phyloP scores from a whole-genome alignment of 176 grass and related monocot genomes.

The Avena atlantica region DNA sequence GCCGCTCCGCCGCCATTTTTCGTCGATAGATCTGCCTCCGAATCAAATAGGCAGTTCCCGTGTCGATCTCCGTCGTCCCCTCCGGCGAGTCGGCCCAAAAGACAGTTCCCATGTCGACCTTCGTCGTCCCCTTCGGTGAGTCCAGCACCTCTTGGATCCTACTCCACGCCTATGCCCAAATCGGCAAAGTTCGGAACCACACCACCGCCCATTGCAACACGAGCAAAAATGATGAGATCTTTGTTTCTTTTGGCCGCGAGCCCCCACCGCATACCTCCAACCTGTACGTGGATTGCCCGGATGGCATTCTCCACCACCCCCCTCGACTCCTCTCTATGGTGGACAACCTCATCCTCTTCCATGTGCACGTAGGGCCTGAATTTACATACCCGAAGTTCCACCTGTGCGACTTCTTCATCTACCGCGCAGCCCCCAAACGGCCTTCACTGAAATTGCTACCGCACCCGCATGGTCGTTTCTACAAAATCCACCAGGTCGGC shows the following conservation, averaged over 20 bases:
- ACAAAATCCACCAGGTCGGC: neutral
- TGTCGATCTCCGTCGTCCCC: no score
- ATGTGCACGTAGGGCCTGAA: neutral
- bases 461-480: neutral
- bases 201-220: neutral
- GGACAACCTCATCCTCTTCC: conserved; percentile 32
- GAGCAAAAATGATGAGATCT: neutral
- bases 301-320: neutral
- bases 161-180: neutral
- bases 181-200: neutral
- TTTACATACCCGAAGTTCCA: accelerated
- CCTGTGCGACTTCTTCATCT: conserved; percentile 21
- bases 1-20: no score
- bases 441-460: neutral
- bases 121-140: neutral
- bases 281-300: conserved; percentile 10
- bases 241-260: neutral
- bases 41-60: no score
- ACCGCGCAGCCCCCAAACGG: neutral
- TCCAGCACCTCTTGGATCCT: neutral
- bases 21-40: no score
- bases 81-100: neutral
- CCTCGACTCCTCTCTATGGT: neutral
- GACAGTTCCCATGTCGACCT: neutral
- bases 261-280: neutral